These are phyloP conservation scores for Tylopilus sp. DNA, from an alignment of 768 basidiomycete genomes.

Conservation along the genomic window DNA sequence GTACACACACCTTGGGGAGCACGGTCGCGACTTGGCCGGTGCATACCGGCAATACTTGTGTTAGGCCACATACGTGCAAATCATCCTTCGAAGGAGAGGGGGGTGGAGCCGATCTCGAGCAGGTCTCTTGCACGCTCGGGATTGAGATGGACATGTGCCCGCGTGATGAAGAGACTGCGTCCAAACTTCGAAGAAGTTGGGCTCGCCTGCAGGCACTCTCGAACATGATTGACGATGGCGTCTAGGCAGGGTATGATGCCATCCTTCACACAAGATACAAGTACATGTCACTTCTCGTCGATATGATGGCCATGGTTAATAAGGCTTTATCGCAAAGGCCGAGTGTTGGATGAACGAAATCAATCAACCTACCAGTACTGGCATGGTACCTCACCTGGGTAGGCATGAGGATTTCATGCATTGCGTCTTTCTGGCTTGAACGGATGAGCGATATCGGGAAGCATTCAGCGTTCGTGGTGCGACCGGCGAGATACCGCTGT, in stretches of 20 bases:
- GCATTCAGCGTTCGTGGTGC: too few species aligned
- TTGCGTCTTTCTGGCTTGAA: too few species aligned
- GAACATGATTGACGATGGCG: slow-evolving; percentile 8
- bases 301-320: slow-evolving; percentile 11
- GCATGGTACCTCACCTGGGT: too few species aligned
- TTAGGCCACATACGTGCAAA: slow-evolving; percentile 17
- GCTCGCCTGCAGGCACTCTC: slow-evolving; percentile 14
- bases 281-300: slow-evolving; percentile 16
- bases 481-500: too few species aligned
- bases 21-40: slow-evolving; percentile 10
- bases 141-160: slow-evolving; percentile 12
- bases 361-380: too few species aligned
- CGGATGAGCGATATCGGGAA: too few species aligned
- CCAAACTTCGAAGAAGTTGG: too few species aligned
- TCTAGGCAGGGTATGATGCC: slow-evolving; percentile 18
- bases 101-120: slow-evolving; percentile 9
- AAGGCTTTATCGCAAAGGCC: too few species aligned
- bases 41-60: neutral
- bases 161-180: fast-evolving
- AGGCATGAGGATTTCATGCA: too few species aligned
- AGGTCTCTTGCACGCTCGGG: slow-evolving; percentile 21
- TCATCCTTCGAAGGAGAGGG: slow-evolving; percentile 16
- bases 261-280: slow-evolving; percentile 13
- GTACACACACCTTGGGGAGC: slow-evolving; percentile 11
- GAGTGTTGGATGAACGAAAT: too few species aligned